Conservation (phyloP, 2,329 filamentous ascomycete species). For the Diplocarpon mali region DNA sequence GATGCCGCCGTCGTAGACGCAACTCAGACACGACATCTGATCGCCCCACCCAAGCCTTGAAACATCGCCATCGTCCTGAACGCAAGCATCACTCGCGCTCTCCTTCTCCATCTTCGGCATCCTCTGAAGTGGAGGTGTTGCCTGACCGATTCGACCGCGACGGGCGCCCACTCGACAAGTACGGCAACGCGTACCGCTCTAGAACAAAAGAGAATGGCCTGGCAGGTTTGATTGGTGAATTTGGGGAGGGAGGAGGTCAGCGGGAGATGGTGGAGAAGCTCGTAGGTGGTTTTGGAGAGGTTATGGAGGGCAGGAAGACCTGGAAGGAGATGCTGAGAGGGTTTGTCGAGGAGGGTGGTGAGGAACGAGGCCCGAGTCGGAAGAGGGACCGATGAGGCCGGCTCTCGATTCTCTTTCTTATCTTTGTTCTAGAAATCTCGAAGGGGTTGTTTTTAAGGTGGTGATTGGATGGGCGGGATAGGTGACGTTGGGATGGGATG, state of each 20-base stretch:
- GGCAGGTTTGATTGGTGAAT: not conserved
- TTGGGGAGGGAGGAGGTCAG: slow-evolving; percentile 1
- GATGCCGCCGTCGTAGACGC: slow-evolving; percentile 13
- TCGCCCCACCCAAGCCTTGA: slow-evolving; percentile 15
- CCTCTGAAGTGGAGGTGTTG: slow-evolving; percentile 19
- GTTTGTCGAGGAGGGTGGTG: slow-evolving; percentile 15
- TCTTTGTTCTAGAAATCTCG: not conserved
- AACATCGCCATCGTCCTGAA: slow-evolving; percentile 14
- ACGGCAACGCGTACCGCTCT: slow-evolving; percentile 3
- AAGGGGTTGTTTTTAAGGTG: no score
- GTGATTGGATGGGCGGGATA: no score
- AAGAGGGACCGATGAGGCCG: slow-evolving; percentile 1
- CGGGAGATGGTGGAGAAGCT: slow-evolving; percentile 25
- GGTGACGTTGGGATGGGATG: no score
- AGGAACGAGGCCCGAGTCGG: slow-evolving; percentile 1
- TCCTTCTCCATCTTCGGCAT: slow-evolving; percentile 9
- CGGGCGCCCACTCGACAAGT: slow-evolving; percentile 16
- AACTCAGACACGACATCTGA: slow-evolving; percentile 25
- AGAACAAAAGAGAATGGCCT: not conserved
- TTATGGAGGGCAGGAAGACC: slow-evolving; percentile 22
- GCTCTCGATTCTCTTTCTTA: not conserved
- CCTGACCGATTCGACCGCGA: slow-evolving; percentile 25
- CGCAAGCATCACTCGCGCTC: slow-evolving; percentile 5
- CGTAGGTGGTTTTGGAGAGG: slow-evolving; percentile 19
- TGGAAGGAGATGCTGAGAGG: slow-evolving; percentile 24